phyloP scores from a whole-genome alignment of 1,139 yeast genomes.

The Debaryomyces sp. region DNA sequence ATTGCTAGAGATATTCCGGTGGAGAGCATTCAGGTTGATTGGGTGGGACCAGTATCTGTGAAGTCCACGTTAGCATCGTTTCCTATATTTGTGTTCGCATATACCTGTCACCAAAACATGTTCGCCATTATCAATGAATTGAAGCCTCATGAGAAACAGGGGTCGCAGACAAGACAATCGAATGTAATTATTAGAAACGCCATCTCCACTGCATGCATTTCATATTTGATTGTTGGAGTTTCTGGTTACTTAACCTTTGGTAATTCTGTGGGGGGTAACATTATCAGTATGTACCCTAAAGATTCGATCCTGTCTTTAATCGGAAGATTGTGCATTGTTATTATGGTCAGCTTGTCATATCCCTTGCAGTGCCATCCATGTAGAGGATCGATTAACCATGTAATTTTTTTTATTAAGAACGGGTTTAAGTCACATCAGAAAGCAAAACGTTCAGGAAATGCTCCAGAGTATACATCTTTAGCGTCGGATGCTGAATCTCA shows the following conservation, averaged over 20 bases:
- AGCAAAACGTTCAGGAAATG: conserved; percentile 1
- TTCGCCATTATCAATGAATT: conserved; percentile 84
- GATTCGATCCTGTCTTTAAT: conserved; percentile 58
- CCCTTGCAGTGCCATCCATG: conserved; percentile 84
- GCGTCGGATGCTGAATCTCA: conserved; percentile 26
- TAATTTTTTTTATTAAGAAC: conserved; percentile 51
- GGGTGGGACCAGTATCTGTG: conserved; percentile 42
- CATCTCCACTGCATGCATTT: conserved; percentile 60
- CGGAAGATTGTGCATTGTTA: conserved; percentile 70
- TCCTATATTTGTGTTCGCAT: conserved; percentile 93
- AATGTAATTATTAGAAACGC: conserved; percentile 58
- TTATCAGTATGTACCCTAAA: conserved; percentile 69
- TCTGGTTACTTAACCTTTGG: conserved; percentile 91
- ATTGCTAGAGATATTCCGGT: conserved; percentile 38
- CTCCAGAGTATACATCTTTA: conserved; percentile 19
- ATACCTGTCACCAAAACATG: conserved; percentile 94
- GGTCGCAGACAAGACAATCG: conserved; percentile 55
- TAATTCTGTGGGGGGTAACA: conserved; percentile 64
- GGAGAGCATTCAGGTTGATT: conserved; percentile 25
- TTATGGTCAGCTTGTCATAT: conserved; percentile 68
- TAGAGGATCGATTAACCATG: conserved; percentile 71
- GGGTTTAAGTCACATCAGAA: conserved; percentile 26
- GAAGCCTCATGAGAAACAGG: conserved; percentile 29
- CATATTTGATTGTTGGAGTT: conserved; percentile 73
- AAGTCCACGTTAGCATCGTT: conserved; percentile 52